Conservation (phyloP, 805 yeast species). For the Starmerella geochares region DNA sequence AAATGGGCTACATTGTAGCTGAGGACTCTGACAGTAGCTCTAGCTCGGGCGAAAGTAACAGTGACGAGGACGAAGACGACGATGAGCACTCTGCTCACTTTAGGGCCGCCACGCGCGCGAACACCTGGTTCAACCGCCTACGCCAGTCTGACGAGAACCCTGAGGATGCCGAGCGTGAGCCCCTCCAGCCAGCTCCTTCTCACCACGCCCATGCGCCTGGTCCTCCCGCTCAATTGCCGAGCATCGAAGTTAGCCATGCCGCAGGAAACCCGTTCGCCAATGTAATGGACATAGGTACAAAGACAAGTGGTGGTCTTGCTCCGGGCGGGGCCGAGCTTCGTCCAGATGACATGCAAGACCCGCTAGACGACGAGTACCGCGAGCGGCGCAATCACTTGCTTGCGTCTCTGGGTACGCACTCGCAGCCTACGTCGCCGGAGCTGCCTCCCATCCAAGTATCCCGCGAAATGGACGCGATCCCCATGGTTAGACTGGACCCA, state of each 20-base stretch:
- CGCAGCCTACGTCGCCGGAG: conserved; percentile 15
- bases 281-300: conserved; percentile 27
- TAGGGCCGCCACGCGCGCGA: conserved; percentile 22
- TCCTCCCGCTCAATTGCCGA: conserved; percentile 8
- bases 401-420: conserved; percentile 8
- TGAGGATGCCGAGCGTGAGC: conserved; percentile 11
- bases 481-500: conserved; percentile 6
- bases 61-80: conserved; percentile 6
- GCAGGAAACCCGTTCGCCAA: conserved; percentile 15
- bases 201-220: background rate
- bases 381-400: conserved; percentile 22
- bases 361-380: conserved; percentile 23
- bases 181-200: background rate
- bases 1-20: background rate
- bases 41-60: conserved; percentile 6
- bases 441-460: conserved; percentile 6
- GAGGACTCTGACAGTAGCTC: background rate
- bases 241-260: conserved; percentile 14
- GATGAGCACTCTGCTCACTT: conserved; percentile 9
- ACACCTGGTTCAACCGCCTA: conserved; percentile 23
- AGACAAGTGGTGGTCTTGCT: conserved; percentile 28
- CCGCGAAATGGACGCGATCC: conserved; percentile 16
- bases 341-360: conserved; percentile 17
- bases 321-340: conserved; percentile 28
- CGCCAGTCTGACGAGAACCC: conserved; percentile 15